These are phyloP conservation scores for Candida nanaspora DNA, from an alignment of 805 yeast genomes.

Conservation along the genomic window DNA sequence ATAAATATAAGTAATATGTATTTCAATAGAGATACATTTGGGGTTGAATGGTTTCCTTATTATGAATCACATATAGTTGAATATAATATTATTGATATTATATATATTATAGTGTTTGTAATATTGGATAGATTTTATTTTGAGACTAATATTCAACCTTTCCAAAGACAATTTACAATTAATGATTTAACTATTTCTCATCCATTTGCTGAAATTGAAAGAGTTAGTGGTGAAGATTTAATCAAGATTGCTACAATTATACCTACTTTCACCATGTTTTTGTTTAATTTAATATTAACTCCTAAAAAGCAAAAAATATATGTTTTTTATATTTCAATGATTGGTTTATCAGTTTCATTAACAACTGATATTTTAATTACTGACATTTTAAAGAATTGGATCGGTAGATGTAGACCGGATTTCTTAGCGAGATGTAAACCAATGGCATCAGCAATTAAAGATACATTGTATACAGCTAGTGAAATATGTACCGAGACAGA, in stretches of 20 bases:
- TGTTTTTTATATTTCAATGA: conserved; percentile 52
- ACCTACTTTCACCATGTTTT: conserved; percentile 38
- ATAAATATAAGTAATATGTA: conserved; percentile 9
- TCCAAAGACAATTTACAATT: conserved; percentile 69
- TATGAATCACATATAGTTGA: conserved; percentile 9
- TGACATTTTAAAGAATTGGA: conserved; percentile 70
- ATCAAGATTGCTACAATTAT: conserved; percentile 44
- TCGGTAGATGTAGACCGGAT: conserved; percentile 92
- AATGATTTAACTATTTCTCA: conserved; percentile 74
- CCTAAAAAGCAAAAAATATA: conserved; percentile 49
- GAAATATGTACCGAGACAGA: conserved; percentile 60
- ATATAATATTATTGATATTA: conserved; percentile 21
- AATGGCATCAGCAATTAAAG: conserved; percentile 44
- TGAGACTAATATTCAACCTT: conserved; percentile 40
- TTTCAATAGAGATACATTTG: conserved; percentile 22
- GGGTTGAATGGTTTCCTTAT: conserved; percentile 14
- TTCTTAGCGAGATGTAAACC: conserved; percentile 83
- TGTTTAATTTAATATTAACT: conserved; percentile 26
- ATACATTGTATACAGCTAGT: conserved; percentile 48
- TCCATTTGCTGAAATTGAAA: conserved; percentile 71
- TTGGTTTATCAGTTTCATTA: conserved; percentile 61
- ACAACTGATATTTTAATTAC: conserved; percentile 58
- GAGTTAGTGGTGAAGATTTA: conserved; percentile 53
- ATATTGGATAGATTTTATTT: conserved; percentile 17
- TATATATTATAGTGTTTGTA: conserved; percentile 13